These are phyloP conservation scores for Forsythia suspensa DNA, from an alignment of 257 asterid species.

Conservation along the genomic window DNA sequence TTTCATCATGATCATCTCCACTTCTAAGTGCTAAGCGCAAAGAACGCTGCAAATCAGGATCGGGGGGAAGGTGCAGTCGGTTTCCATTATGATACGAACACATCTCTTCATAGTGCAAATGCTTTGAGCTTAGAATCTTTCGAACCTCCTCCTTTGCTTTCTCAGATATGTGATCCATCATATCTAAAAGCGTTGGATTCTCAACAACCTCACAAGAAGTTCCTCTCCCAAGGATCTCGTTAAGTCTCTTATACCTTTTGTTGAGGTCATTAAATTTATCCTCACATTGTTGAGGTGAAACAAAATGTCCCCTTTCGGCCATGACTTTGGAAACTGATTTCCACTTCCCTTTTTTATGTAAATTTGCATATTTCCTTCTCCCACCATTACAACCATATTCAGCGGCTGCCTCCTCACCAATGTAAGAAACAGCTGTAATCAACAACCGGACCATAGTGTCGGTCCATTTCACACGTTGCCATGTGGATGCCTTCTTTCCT, in stretches of 20 bases:
- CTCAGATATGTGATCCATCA: slow-evolving; percentile 66
- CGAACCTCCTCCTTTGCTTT: slow-evolving; percentile 78
- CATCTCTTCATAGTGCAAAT: slow-evolving; percentile 89
- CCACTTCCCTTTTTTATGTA: slow-evolving; percentile 82
- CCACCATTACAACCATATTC: slow-evolving; percentile 38
- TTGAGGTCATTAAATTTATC: slow-evolving; percentile 89
- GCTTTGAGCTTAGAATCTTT: slow-evolving; percentile 77
- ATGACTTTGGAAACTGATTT: slow-evolving; percentile 79
- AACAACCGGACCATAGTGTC: slow-evolving; percentile 65
- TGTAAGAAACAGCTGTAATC: slow-evolving; percentile 80
- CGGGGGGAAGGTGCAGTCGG: slow-evolving; percentile 72
- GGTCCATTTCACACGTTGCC: slow-evolving; percentile 63
- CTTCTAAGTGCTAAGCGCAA: slow-evolving; percentile 64
- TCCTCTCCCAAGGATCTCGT: slow-evolving; percentile 85
- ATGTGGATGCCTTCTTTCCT: slow-evolving; percentile 55
- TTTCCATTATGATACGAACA: slow-evolving; percentile 83
- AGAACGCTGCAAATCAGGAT: slow-evolving; percentile 69
- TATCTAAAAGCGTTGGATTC: slow-evolving; percentile 64
- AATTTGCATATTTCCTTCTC: slow-evolving; percentile 49
- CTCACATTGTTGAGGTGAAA: slow-evolving; percentile 93
- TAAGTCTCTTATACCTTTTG: slow-evolving; percentile 83
- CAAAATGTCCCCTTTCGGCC: slow-evolving; percentile 84
- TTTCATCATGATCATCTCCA: slow-evolving; percentile 57
- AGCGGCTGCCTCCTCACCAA: slow-evolving; percentile 58
- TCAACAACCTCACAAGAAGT: slow-evolving; percentile 88